phyloP scores from a whole-genome alignment of 2,329 filamentous ascomycete genomes.

The Xenoacremonium recifei region DNA sequence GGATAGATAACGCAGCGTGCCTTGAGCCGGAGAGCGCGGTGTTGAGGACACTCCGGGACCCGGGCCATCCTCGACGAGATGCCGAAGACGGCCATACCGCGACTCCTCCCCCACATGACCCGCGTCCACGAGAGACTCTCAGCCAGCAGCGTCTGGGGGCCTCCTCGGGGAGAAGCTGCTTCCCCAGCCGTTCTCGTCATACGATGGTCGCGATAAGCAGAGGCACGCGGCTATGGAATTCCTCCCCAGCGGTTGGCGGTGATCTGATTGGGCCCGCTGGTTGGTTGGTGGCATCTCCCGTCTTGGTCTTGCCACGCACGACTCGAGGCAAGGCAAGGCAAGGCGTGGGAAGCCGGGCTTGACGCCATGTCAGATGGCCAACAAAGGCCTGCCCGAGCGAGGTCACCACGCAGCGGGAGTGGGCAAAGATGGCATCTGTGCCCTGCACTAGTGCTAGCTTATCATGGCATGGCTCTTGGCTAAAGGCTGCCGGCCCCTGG shows the following conservation, averaged over 20 bases:
- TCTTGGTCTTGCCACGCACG: conserved; percentile 7
- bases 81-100: no score
- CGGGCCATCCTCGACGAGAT: no score
- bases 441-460: conserved; percentile 22
- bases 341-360: no score
- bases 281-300: conserved; percentile 3
- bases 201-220: conserved; percentile 5
- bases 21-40: no score
- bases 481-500: conserved; percentile 14
- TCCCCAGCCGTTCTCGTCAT: not conserved
- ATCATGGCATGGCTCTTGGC: conserved; percentile 15
- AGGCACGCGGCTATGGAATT: no score
- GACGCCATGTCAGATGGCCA: conserved; percentile 26
- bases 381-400: conserved; percentile 8
- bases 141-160: conserved; percentile 11
- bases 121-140: conserved; percentile 10
- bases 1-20: not conserved
- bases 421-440: conserved; percentile 15
- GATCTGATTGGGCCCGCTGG: conserved; percentile 10
- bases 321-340: no score
- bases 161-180: not conserved
- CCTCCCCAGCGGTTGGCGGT: no score
- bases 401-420: conserved; percentile 12
- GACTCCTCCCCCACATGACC: conserved; percentile 23
- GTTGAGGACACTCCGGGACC: no score